Evolutionary conservation across 2,329 filamentous ascomycete species (phyloP).

Genomic region (Sclerotinia glacialis): DNA sequence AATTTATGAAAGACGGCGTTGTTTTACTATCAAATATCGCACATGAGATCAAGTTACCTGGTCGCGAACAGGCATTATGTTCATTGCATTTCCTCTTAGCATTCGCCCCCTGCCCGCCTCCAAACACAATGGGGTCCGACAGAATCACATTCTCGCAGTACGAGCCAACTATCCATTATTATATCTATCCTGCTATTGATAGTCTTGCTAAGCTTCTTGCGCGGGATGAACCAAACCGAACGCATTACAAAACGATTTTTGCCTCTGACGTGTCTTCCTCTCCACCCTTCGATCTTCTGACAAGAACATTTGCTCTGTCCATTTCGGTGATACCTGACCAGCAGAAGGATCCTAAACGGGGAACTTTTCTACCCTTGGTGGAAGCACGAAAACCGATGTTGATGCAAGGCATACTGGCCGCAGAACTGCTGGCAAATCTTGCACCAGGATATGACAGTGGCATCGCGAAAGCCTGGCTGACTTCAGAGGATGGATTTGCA

Average conservation of each 20-base stretch:
- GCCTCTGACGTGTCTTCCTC: slow-evolving; percentile 63
- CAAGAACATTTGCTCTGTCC: slow-evolving; percentile 80
- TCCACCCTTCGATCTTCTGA: slow-evolving; percentile 75
- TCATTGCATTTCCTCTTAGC: slow-evolving; percentile 85
- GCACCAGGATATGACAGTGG: slow-evolving; percentile 68
- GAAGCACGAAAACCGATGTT: slow-evolving; percentile 84
- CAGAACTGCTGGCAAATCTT: slow-evolving; percentile 80
- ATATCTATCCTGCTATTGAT: slow-evolving; percentile 86
- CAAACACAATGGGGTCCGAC: slow-evolving; percentile 52
- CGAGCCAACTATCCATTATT: slow-evolving; percentile 77
- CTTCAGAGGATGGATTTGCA: slow-evolving; percentile 79
- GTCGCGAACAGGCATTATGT: slow-evolving; percentile 81
- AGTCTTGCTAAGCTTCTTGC: slow-evolving; percentile 88
- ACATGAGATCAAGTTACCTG: slow-evolving; percentile 74
- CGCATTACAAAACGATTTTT: slow-evolving; percentile 80
- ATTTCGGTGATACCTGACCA: slow-evolving; percentile 83
- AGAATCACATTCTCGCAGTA: slow-evolving; percentile 75
- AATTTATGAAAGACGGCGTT: slow-evolving; percentile 96
- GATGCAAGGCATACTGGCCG: slow-evolving; percentile 87
- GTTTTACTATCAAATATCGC: slow-evolving; percentile 87
- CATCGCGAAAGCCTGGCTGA: slow-evolving; percentile 76
- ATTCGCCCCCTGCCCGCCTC: slow-evolving; percentile 78
- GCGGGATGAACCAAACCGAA: slow-evolving; percentile 87
- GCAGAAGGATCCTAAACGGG: slow-evolving; percentile 54
- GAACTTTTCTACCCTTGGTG: slow-evolving; percentile 62